Percentiles rank a stretch among this genome's conserved stretches.
Conservation (phyloP, 768 basidiomycete species). For the Boletus vinaceobasis region DNA sequence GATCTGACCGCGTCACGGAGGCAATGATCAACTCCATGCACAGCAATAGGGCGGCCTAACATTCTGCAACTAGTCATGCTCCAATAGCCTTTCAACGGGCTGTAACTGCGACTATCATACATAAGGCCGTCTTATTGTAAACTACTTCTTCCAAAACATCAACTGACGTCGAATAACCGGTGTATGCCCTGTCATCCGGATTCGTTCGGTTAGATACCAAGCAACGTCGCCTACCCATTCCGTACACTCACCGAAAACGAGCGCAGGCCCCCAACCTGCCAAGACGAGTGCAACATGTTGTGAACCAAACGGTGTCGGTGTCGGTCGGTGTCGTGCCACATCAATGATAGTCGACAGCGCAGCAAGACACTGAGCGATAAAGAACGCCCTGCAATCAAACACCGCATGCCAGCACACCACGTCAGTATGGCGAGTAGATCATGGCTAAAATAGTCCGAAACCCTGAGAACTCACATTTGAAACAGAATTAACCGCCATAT, state of each 20-base stretch:
- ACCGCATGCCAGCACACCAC: neutral
- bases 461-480: conserved; percentile 40
- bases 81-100: neutral
- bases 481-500: conserved; percentile 55
- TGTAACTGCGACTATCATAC: neutral
- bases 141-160: conserved; percentile 32
- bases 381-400: conserved; percentile 36
- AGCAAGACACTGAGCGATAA: conserved; percentile 45
- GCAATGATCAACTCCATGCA: too few species aligned
- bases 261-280: conserved; percentile 54
- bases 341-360: conserved; percentile 53
- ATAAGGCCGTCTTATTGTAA: neutral
- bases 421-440: neutral
- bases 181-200: conserved; percentile 31
- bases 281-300: conserved; percentile 62
- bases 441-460: neutral
- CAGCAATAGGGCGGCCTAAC: too few species aligned
- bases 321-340: conserved; percentile 33
- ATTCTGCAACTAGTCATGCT: too few species aligned
- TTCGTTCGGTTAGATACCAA: neutral
- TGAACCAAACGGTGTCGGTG: conserved; percentile 56
- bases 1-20: too few species aligned
- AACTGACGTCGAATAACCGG: conserved; percentile 38
- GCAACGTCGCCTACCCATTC: neutral
- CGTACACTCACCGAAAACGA: conserved; percentile 48